phyloP scores from a whole-genome alignment of 2,329 filamentous ascomycete species.

The Penicillium italicum region DNA sequence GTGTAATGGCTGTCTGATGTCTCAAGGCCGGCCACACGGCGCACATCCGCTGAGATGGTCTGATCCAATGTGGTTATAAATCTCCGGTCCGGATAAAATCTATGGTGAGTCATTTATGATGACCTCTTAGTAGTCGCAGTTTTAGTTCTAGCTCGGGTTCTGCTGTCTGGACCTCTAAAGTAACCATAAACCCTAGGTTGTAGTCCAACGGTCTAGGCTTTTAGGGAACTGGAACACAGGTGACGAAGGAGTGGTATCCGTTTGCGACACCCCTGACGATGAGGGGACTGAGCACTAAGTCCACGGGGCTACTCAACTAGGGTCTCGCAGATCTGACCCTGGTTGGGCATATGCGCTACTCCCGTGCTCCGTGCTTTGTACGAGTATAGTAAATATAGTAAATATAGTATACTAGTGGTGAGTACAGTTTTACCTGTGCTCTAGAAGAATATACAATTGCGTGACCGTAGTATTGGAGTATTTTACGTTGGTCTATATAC shows the following conservation, averaged over 20 bases:
- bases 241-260: too few species aligned
- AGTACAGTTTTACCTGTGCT: background rate
- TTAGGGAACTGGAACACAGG: background rate
- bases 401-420: background rate
- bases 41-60: constrained; percentile 2
- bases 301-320: background rate
- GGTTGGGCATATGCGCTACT: background rate
- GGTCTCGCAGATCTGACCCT: constrained; percentile 3
- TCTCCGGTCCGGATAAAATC: background rate
- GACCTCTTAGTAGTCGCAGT: background rate
- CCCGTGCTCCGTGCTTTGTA: background rate
- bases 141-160: background rate
- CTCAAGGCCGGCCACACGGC: background rate
- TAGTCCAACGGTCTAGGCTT: background rate
- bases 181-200: background rate
- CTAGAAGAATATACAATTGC: constrained; percentile 3
- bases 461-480: constrained; percentile 1
- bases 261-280: too few species aligned
- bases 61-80: constrained; percentile 2
- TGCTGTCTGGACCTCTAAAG: background rate
- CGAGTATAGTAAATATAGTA: background rate
- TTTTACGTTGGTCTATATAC: background rate
- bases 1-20: constrained; percentile 1
- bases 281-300: constrained; percentile 8
- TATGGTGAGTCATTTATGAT: constrained; percentile 5